Conservation (phyloP, 164 flowering plant genomes). For the Amborella trichopoda region DNA sequence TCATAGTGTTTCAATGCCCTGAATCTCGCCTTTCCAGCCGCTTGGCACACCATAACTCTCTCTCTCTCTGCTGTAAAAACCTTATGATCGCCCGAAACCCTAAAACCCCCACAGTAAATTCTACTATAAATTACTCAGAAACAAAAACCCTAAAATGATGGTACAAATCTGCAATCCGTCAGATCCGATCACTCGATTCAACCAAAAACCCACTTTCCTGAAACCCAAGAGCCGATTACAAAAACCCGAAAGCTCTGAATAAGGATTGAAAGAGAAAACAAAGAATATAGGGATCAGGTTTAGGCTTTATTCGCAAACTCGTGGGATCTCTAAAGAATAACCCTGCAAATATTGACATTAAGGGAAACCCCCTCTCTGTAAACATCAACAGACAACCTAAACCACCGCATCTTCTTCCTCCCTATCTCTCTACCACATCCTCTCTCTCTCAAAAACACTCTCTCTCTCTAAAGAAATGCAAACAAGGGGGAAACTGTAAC, state of each 20-base stretch:
- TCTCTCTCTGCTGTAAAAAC: too few relatives aligned
- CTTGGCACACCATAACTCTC: slow-evolving; percentile 99
- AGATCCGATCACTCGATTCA: background rate
- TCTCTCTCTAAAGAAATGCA: too few relatives aligned
- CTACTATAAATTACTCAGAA: too few relatives aligned
- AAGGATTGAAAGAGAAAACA: background rate
- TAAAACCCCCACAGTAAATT: too few relatives aligned
- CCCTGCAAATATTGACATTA: slow-evolving; percentile 73
- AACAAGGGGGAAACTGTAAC: too few relatives aligned
- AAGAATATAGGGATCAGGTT: slow-evolving; percentile 2
- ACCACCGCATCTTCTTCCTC: slow-evolving; percentile 86
- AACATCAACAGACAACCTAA: slow-evolving; percentile 62
- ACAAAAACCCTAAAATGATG: too few relatives aligned
- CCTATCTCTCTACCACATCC: too few relatives aligned
- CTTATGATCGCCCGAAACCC: too few relatives aligned
- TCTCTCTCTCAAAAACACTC: too few relatives aligned
- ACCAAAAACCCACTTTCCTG: background rate
- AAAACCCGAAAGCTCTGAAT: background rate
- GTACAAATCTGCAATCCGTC: slow-evolving; percentile 3
- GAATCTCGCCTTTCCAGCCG: slow-evolving; percentile 85
- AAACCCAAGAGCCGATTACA: background rate
- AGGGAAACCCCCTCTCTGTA: slow-evolving; percentile 56
- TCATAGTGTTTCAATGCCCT: slow-evolving; percentile 84
- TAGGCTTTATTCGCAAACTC: slow-evolving; percentile 12
- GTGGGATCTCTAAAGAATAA: slow-evolving; percentile 55